These are phyloP conservation scores for Choricystis sp. DNA, from an alignment of 139 green algal species.

Conservation along the genomic window DNA sequence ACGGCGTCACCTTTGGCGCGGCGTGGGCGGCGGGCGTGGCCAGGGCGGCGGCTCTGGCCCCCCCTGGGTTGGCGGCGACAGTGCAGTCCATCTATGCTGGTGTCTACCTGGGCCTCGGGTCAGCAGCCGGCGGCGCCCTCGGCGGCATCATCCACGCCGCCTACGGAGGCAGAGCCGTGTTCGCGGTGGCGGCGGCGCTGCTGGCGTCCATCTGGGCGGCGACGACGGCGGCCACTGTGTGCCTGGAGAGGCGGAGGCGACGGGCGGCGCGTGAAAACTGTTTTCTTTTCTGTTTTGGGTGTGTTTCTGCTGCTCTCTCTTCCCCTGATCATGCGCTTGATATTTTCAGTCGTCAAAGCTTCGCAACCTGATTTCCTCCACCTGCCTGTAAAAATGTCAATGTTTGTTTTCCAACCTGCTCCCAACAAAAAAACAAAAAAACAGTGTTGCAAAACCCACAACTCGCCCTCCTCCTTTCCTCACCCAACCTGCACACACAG, in stretches of 20 bases:
- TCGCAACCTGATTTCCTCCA: too few species aligned
- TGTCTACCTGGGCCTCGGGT: constrained; percentile 16
- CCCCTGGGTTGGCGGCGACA: constrained; percentile 20
- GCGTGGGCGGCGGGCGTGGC: constrained; percentile 18
- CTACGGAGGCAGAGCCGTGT: constrained; percentile 9
- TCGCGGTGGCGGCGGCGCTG: constrained; percentile 6
- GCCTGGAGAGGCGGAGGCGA: too few species aligned
- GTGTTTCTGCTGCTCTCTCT: too few species aligned
- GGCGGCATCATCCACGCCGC: constrained; percentile 14
- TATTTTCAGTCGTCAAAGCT: too few species aligned
- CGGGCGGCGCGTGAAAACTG: too few species aligned
- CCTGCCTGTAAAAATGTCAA: not conserved
- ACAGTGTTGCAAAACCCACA: too few species aligned
- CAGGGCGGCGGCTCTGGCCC: constrained; percentile 14
- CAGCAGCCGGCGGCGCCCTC: constrained; percentile 7
- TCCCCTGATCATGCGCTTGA: too few species aligned
- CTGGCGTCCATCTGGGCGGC: constrained; percentile 9
- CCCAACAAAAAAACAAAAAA: not conserved
- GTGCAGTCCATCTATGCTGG: constrained; percentile 20
- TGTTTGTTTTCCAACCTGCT: too few species aligned
- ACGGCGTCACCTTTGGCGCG: constrained; percentile 27
- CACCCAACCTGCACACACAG: too few species aligned
- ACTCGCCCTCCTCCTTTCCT: too few species aligned
- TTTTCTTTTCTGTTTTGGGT: too few species aligned
- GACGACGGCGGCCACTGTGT: too few species aligned